phyloP scores from a whole-genome alignment of 2,329 filamentous ascomycete species.

The Fragosphaeria purpurea region DNA sequence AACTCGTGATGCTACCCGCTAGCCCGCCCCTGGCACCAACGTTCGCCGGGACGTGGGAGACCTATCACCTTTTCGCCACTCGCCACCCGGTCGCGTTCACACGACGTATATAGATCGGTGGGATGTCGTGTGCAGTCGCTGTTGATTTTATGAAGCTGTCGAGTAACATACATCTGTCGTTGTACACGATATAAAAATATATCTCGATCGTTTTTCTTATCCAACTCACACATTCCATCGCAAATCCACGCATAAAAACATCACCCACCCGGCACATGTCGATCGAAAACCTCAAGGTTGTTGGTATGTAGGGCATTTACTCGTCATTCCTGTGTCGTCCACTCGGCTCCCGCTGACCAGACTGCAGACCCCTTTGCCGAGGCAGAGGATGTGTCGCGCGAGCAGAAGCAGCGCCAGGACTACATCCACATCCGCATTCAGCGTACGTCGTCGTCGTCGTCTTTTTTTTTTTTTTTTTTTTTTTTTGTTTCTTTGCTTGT shows the following conservation, averaged over 20 bases:
- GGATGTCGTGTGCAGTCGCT: too few relatives aligned
- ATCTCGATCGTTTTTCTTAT: not conserved
- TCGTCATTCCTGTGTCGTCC: not conserved
- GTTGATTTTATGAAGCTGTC: too few relatives aligned
- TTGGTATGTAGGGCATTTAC: slow-evolving; percentile 53
- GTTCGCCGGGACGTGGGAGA: too few relatives aligned
- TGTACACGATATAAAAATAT: too few relatives aligned
- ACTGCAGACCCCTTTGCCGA: slow-evolving; percentile 94
- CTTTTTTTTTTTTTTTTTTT: not conserved
- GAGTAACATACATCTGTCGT: too few relatives aligned
- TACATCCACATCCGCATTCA: slow-evolving; percentile 99
- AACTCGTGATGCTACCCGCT: too few relatives aligned
- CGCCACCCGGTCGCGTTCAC: too few relatives aligned
- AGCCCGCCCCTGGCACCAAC: too few relatives aligned
- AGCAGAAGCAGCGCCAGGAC: slow-evolving; percentile 75
- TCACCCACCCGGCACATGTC: slow-evolving; percentile 47
- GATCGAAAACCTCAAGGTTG: slow-evolving; percentile 97
- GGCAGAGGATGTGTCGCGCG: slow-evolving; percentile 97
- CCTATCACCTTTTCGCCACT: too few relatives aligned
- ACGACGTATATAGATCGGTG: too few relatives aligned
- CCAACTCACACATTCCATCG: not conserved
- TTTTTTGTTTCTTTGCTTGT: not conserved
- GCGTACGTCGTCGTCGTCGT: slow-evolving; percentile 44
- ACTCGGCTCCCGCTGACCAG: not conserved
- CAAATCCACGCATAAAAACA: too few relatives aligned